These are phyloP conservation scores for Candida morakotiae DNA, from an alignment of 805 yeast species.

Conservation along the genomic window DNA sequence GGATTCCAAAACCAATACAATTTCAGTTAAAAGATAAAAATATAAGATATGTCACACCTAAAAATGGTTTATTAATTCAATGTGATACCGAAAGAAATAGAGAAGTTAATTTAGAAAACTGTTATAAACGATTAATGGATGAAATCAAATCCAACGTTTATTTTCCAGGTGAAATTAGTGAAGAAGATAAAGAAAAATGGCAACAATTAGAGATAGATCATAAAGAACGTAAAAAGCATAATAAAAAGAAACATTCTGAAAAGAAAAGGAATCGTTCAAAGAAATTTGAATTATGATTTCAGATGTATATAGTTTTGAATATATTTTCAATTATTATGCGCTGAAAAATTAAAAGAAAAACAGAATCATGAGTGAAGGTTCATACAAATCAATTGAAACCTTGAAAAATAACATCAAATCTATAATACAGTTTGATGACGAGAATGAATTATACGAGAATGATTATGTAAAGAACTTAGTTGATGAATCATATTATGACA, in stretches of 20 bases:
- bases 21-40: slow-evolving; percentile 33
- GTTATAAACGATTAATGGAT: slow-evolving; percentile 54
- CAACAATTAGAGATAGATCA: slow-evolving; percentile 25
- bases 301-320: not conserved
- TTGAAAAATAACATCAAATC: not conserved
- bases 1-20: slow-evolving; percentile 58
- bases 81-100: slow-evolving; percentile 59
- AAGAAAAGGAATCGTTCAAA: slow-evolving; percentile 34
- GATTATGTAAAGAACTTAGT: not conserved
- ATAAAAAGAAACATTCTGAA: slow-evolving; percentile 35
- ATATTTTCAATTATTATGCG: not conserved
- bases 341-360: not conserved
- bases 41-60: slow-evolving; percentile 52
- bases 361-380: not conserved
- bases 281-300: slow-evolving; percentile 22
- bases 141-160: slow-evolving; percentile 46
- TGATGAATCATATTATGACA: slow-evolving; percentile 1
- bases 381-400: not conserved
- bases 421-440: not conserved
- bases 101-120: slow-evolving; percentile 51
- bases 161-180: slow-evolving; percentile 46
- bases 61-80: slow-evolving; percentile 54
- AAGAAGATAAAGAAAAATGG: slow-evolving; percentile 52
- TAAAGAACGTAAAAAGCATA: slow-evolving; percentile 28
- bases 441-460: not conserved